These are phyloP conservation scores for Cadophora sp. DNA, from an alignment of 2,329 filamentous ascomycete species.

Conservation along the genomic window DNA sequence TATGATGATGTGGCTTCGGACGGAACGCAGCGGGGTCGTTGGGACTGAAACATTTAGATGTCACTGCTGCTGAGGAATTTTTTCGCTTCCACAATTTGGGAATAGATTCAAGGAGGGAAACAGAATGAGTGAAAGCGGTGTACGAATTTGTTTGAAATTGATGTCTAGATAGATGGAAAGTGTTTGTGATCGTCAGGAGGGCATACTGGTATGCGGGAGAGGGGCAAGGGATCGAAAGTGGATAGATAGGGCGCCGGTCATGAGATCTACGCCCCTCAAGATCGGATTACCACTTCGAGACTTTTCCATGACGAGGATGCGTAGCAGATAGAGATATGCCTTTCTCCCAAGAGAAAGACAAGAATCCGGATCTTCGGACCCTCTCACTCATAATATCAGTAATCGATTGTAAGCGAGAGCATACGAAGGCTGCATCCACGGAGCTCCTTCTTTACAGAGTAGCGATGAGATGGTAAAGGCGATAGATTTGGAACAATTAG, in stretches of 20 bases:
- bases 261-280: neutral
- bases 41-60: conserved; percentile 9
- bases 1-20: neutral
- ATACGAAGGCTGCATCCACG: neutral
- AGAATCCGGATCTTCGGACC: neutral
- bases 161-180: neutral
- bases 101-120: neutral
- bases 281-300: neutral
- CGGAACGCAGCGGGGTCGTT: neutral
- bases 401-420: no score
- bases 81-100: neutral
- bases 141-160: neutral
- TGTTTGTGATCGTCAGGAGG: neutral
- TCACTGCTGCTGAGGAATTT: neutral
- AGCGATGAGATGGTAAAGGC: neutral
- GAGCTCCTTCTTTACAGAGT: neutral
- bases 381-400: neutral
- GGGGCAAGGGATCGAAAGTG: neutral
- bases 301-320: neutral
- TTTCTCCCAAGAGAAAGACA: neutral
- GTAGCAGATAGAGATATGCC: neutral
- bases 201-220: conserved; percentile 1
- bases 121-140: neutral
- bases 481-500: neutral
- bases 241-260: no score